Conservation (phyloP, 75 land plant genomes). For the Adiantum capillusveneris region DNA sequence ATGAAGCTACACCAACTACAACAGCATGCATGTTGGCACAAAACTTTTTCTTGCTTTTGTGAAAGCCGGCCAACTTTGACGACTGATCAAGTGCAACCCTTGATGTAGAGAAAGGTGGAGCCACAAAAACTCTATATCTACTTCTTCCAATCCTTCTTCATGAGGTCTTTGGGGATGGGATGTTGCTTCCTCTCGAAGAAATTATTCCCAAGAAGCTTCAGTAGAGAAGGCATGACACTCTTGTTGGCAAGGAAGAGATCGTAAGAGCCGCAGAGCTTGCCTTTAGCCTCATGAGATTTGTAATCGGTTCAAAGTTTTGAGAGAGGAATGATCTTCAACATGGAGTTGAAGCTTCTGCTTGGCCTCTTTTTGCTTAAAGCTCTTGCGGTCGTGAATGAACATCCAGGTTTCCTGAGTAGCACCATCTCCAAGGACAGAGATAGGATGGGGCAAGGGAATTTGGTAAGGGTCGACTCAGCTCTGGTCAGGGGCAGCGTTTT, state of each 20-base stretch:
- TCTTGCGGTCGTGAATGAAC: conserved; percentile 47
- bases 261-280: conserved; percentile 75
- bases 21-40: conserved; percentile 59
- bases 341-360: conserved; percentile 31
- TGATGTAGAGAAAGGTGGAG: conserved; percentile 49
- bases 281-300: conserved; percentile 46
- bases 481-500: conserved; percentile 35
- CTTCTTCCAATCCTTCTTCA: conserved; percentile 45
- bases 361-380: conserved; percentile 26
- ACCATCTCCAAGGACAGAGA: conserved; percentile 19
- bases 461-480: conserved; percentile 37
- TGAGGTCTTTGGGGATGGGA: conserved; percentile 61
- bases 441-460: conserved; percentile 63
- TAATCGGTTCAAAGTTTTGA: conserved; percentile 59
- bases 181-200: conserved; percentile 78
- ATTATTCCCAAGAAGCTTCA: conserved; percentile 49
- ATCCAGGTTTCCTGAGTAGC: conserved; percentile 44
- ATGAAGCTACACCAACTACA: conserved; percentile 41
- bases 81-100: conserved; percentile 58
- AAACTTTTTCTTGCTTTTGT: conserved; percentile 47
- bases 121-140: conserved; percentile 40
- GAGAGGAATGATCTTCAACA: conserved; percentile 51
- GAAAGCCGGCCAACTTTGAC: conserved; percentile 50
- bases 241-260: conserved; percentile 38
- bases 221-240: conserved; percentile 38